Evolutionary conservation across 2,329 filamentous ascomycete species (phyloP).

Genomic region (Hymenoscyphus albidus): DNA sequence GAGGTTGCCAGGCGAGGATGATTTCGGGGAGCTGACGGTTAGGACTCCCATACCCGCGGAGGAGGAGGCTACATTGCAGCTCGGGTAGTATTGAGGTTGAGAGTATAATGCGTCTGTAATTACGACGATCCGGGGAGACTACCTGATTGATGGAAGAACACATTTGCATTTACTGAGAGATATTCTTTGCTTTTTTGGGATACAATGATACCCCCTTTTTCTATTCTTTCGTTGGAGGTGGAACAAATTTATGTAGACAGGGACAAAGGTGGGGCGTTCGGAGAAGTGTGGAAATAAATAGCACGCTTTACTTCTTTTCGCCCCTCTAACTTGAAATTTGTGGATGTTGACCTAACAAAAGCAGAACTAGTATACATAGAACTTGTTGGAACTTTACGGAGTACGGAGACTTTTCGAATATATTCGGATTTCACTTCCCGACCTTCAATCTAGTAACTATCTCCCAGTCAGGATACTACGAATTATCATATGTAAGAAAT

Average conservation of each 20-base stretch:
- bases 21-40: constrained; percentile 22
- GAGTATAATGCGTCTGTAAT: neutral
- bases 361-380: too few relatives aligned
- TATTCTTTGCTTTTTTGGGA: constrained; percentile 4
- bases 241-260: neutral
- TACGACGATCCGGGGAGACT: constrained; percentile 3
- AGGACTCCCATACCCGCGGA: constrained; percentile 26
- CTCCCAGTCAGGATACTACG: too few relatives aligned
- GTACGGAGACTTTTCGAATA: too few relatives aligned
- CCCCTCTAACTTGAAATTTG: too few relatives aligned
- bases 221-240: neutral
- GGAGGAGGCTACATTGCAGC: constrained; percentile 22
- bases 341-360: too few relatives aligned
- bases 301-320: neutral
- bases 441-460: too few relatives aligned
- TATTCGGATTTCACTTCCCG: too few relatives aligned
- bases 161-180: constrained; percentile 16
- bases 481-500: too few relatives aligned
- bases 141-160: too few relatives aligned
- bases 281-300: neutral
- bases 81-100: constrained; percentile 7
- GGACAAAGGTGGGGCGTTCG: neutral
- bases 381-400: too few relatives aligned
- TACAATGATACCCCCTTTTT: constrained; percentile 15
- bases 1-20: constrained; percentile 15